Conservation (phyloP, 2,329 filamentous ascomycete genomes). For the Claviceps spartinae region DNA sequence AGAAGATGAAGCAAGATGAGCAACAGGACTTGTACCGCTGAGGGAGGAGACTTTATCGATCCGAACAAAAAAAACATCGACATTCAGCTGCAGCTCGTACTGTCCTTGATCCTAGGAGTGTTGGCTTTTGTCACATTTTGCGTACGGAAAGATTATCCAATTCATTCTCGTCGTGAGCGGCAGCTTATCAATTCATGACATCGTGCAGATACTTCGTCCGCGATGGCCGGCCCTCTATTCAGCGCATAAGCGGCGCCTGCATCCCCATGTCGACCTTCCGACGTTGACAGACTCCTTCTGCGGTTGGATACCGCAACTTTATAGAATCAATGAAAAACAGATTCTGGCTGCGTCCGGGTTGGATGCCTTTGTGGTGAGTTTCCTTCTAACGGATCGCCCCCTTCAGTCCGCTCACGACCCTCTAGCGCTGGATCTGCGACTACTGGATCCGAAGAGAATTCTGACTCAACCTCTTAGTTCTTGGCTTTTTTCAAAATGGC, state of each 20-base stretch:
- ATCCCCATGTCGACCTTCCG: constrained; percentile 49
- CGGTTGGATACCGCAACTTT: constrained; percentile 83
- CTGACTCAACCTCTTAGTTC: constrained; percentile 37
- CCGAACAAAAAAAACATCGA: constrained; percentile 24
- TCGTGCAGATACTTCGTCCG: constrained; percentile 60
- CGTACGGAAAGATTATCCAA: constrained; percentile 29
- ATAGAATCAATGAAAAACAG: constrained; percentile 76
- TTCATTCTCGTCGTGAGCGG: neutral
- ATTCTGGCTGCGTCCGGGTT: constrained; percentile 80
- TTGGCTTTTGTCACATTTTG: constrained; percentile 66
- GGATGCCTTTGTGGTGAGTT: constrained; percentile 76
- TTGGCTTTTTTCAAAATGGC: constrained; percentile 94
- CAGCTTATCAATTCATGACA: neutral
- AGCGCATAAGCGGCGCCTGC: constrained; percentile 65
- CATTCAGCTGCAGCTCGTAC: constrained; percentile 51
- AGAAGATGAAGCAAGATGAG: constrained; percentile 4
- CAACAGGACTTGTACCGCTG: constrained; percentile 1
- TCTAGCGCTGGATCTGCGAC: neutral
- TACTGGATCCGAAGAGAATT: neutral
- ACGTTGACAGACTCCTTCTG: constrained; percentile 72
- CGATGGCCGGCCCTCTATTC: constrained; percentile 88
- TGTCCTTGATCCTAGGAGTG: constrained; percentile 58
- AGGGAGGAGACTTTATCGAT: constrained; percentile 10
- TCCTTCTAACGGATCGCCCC: too few species aligned
- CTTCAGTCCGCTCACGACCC: neutral